Evolutionary conservation across 129 eudicot species (phyloP).

Genomic region (Arctium minus): DNA sequence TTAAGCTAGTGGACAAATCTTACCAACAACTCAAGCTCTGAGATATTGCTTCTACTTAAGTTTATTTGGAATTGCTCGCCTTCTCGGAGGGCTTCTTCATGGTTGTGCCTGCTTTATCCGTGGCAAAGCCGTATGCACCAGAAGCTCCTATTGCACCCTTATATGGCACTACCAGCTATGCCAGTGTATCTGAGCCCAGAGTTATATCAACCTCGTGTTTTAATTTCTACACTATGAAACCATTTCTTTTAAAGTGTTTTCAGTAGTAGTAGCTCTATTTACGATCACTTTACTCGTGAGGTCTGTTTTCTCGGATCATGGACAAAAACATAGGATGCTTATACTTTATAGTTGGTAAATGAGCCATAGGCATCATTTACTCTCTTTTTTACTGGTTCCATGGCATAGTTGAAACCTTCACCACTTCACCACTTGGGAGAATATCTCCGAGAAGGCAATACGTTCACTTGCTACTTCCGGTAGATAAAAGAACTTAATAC

Average conservation of each 20-base stretch:
- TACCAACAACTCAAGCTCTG: neutral
- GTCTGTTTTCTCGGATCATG: neutral
- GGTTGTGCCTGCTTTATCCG: neutral
- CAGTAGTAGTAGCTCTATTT: neutral
- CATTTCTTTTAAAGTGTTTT: neutral
- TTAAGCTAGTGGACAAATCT: neutral
- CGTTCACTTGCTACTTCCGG: no score
- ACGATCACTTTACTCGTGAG: neutral
- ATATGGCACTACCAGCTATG: neutral
- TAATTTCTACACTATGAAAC: neutral
- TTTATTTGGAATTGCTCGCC: constrained; percentile 11
- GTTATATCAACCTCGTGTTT: neutral
- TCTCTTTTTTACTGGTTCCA: neutral
- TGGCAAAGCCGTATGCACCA: constrained; percentile 2
- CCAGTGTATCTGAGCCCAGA: neutral
- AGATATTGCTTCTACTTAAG: neutral
- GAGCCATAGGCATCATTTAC: neutral
- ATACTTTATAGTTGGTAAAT: neutral
- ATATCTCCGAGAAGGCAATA: neutral
- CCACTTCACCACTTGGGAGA: neutral
- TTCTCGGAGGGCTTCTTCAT: neutral
- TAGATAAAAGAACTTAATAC: neutral
- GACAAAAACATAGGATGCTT: neutral
- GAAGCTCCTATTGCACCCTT: neutral
- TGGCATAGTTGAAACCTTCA: neutral